These are phyloP conservation scores for Rosa multiflora DNA, from an alignment of 306 rosid species.

Conservation along the genomic window DNA sequence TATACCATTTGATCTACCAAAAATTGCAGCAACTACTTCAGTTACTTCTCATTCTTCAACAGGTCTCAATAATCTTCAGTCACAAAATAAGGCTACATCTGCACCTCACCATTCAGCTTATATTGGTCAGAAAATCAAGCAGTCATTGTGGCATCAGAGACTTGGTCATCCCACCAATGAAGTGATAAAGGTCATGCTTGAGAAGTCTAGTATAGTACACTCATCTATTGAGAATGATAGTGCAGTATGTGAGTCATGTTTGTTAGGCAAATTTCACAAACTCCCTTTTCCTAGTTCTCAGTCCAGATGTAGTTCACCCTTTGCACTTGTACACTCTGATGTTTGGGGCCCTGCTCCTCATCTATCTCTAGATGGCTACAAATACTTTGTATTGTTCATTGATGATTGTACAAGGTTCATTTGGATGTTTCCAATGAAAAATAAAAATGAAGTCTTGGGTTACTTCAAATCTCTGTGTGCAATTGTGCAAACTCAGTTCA, in stretches of 20 bases:
- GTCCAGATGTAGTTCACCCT: neutral
- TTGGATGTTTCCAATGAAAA: neutral
- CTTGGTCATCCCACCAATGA: neutral
- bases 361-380: too few relatives aligned
- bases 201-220: neutral
- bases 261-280: neutral
- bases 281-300: neutral
- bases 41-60: too few relatives aligned
- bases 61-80: too few relatives aligned
- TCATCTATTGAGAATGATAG: too few relatives aligned
- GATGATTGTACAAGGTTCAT: neutral
- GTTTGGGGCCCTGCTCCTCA: neutral
- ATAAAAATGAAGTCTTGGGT: neutral
- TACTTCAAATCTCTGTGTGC: neutral
- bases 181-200: neutral
- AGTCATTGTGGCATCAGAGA: neutral
- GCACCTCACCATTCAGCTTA: neutral
- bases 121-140: neutral
- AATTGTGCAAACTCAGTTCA: neutral
- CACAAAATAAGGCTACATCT: too few relatives aligned
- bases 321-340: neutral
- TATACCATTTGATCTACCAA: neutral
- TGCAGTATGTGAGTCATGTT: neutral
- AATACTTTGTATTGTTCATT: neutral
- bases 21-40: too few relatives aligned